phyloP scores from a whole-genome alignment of 2,329 filamentous ascomycete genomes.

The Aspergillus eucalypticola region DNA sequence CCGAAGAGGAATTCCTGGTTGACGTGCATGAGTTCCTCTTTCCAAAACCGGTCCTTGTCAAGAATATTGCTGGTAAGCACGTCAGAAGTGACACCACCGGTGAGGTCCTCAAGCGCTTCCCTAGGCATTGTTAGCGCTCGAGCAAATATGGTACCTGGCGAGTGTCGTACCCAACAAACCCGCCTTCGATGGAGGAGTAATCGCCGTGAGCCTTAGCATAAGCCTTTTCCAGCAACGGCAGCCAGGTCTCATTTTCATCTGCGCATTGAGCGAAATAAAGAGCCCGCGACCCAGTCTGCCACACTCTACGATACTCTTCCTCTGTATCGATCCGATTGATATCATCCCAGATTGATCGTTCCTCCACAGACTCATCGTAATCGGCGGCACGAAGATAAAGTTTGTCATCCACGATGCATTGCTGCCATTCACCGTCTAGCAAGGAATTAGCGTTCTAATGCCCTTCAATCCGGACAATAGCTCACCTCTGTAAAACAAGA shows the following conservation, averaged over 20 bases:
- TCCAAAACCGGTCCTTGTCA: conserved; percentile 79
- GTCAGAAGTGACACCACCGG: conserved; percentile 53
- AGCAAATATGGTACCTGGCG: neutral
- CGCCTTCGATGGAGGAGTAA: conserved; percentile 72
- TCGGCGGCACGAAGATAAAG: conserved; percentile 79
- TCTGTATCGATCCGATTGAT: conserved; percentile 73
- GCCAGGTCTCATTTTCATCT: conserved; percentile 21
- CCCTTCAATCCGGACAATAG: neutral
- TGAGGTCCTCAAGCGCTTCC: conserved; percentile 61
- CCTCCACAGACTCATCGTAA: conserved; percentile 76
- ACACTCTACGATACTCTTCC: conserved; percentile 67
- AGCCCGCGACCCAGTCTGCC: conserved; percentile 74
- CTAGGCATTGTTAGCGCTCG: conserved; percentile 25
- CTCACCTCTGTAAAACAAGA: conserved; percentile 72
- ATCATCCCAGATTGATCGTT: conserved; percentile 72
- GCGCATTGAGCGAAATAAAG: conserved; percentile 41
- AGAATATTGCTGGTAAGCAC: conserved; percentile 50
- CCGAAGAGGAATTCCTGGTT: conserved; percentile 70
- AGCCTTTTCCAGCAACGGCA: conserved; percentile 20
- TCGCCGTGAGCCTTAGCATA: conserved; percentile 72
- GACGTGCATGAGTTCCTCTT: conserved; percentile 74
- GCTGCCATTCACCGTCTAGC: conserved; percentile 82
- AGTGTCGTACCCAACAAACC: conserved; percentile 60
- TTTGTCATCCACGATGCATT: conserved; percentile 89
- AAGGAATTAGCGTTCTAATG: neutral